A percentile compares a stretch with the other conserved stretches of the same genome.
Conservation (phyloP, 2,329 filamentous ascomycete genomes). For the Plectosphaerella cucumerina region DNA sequence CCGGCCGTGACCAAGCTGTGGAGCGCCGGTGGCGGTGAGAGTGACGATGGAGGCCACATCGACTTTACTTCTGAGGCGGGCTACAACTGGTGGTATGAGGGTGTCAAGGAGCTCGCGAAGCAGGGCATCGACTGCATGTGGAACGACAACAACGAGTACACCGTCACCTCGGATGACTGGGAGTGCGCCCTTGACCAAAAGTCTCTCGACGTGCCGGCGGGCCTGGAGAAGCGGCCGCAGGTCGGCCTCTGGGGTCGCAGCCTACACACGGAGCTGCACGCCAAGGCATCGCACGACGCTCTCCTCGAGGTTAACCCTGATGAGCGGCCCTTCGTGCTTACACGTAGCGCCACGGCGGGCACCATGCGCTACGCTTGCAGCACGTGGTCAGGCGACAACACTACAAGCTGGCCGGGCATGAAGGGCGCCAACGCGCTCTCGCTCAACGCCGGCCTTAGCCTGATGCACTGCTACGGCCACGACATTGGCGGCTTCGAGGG, state of each 20-base stretch:
- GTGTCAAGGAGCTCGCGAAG: constrained; percentile 56
- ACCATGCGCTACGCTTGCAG: constrained; percentile 68
- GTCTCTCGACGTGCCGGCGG: constrained; percentile 29
- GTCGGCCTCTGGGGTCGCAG: constrained; percentile 67
- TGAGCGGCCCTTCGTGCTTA: constrained; percentile 63
- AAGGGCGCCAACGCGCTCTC: constrained; percentile 67
- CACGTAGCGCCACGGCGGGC: constrained; percentile 65
- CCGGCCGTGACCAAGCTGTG: constrained; percentile 61
- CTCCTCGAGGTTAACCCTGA: constrained; percentile 54
- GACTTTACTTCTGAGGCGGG: constrained; percentile 67
- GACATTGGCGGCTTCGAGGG: constrained; percentile 75
- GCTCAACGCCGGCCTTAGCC: constrained; percentile 62
- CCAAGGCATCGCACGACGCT: constrained; percentile 66
- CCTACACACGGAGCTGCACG: constrained; percentile 67
- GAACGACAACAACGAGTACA: constrained; percentile 79
- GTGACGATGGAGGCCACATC: constrained; percentile 65
- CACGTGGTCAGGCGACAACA: constrained; percentile 72
- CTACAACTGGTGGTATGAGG: constrained; percentile 69
- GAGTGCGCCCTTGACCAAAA: constrained; percentile 48
- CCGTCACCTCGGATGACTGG: constrained; percentile 62
- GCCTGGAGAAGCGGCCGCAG: constrained; percentile 34
- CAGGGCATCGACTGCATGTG: constrained; percentile 70
- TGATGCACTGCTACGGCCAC: constrained; percentile 68
- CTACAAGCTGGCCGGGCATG: constrained; percentile 71
- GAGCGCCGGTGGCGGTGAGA: constrained; percentile 69